A percentile compares a stretch with the other conserved stretches of the same genome.
Conservation (phyloP, 768 basidiomycete genomes). For the Suillus bovinus region DNA sequence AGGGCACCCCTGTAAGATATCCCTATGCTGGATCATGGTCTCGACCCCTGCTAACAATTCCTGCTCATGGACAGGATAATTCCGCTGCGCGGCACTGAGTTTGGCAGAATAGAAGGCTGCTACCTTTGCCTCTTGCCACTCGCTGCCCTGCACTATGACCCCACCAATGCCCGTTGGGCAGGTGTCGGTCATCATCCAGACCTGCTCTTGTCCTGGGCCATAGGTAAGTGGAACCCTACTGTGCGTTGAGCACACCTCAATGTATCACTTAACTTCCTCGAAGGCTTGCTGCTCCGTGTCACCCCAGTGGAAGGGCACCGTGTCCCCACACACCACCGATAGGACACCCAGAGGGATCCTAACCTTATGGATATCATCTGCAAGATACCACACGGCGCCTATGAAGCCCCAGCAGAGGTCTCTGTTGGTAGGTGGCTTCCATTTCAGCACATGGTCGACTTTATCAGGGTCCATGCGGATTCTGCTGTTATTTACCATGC, state of each 20-base stretch:
- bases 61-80: constrained; percentile 41
- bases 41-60: constrained; percentile 40
- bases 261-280: constrained; percentile 15
- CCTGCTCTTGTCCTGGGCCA: constrained; percentile 1
- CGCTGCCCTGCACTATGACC: constrained; percentile 23
- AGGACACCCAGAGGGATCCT: not conserved
- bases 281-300: constrained; percentile 24
- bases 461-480: constrained; percentile 26
- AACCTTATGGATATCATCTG: not conserved
- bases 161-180: constrained; percentile 33
- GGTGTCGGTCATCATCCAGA: constrained; percentile 35
- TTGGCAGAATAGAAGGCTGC: constrained; percentile 36
- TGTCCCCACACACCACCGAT: not conserved
- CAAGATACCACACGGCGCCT: not conserved
- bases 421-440: constrained; percentile 19
- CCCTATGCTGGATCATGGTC: constrained; percentile 29
- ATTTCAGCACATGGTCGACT: constrained; percentile 20
- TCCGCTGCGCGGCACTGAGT: constrained; percentile 26
- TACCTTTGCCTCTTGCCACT: constrained; percentile 26
- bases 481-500: constrained; percentile 29
- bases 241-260: constrained; percentile 6
- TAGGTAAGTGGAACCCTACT: constrained; percentile 26
- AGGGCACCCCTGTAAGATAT: constrained; percentile 30
- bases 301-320: constrained; percentile 15
- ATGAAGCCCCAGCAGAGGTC: not conserved